Conservation (phyloP, 192 early-diverging fungal genomes). For the Linnemannia hyalina region DNA sequence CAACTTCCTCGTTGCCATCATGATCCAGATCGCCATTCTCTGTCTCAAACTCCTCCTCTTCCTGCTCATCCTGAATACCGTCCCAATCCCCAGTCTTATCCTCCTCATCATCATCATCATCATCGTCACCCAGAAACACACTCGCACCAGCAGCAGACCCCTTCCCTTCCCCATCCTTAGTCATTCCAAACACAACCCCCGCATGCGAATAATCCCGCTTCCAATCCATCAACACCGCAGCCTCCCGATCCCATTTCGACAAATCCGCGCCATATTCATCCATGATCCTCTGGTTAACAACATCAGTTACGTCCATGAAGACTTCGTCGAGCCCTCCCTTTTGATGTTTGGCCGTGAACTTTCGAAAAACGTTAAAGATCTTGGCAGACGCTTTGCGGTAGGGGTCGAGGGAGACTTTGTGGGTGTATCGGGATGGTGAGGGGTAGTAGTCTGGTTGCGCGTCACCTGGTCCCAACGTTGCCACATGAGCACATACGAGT, state of each 20-base stretch:
- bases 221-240: slow-evolving; percentile 50
- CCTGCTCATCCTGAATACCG: slow-evolving; percentile 4
- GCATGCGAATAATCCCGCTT: slow-evolving; percentile 54
- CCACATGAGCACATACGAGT: slow-evolving; percentile 83
- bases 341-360: slow-evolving; percentile 69
- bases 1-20: slow-evolving; percentile 1
- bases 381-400: slow-evolving; percentile 80
- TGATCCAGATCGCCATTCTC: not conserved
- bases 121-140: not conserved
- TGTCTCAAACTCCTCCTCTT: not conserved
- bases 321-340: slow-evolving; percentile 90
- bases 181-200: slow-evolving; percentile 63
- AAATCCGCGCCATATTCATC: slow-evolving; percentile 56
- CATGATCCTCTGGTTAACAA: slow-evolving; percentile 68
- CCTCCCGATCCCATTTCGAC: slow-evolving; percentile 45
- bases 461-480: slow-evolving; percentile 82
- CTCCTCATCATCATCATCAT: not conserved
- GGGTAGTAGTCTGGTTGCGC: slow-evolving; percentile 75
- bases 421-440: slow-evolving; percentile 74
- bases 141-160: no score
- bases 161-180: slow-evolving; percentile 12
- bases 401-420: slow-evolving; percentile 91
- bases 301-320: slow-evolving; percentile 86
- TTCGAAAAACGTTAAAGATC: slow-evolving; percentile 80
- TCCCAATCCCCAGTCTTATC: slow-evolving; percentile 11